Base-by-base conservation (phyloP, 768 basidiomycete species). In the Auricularia cornea region DNA sequence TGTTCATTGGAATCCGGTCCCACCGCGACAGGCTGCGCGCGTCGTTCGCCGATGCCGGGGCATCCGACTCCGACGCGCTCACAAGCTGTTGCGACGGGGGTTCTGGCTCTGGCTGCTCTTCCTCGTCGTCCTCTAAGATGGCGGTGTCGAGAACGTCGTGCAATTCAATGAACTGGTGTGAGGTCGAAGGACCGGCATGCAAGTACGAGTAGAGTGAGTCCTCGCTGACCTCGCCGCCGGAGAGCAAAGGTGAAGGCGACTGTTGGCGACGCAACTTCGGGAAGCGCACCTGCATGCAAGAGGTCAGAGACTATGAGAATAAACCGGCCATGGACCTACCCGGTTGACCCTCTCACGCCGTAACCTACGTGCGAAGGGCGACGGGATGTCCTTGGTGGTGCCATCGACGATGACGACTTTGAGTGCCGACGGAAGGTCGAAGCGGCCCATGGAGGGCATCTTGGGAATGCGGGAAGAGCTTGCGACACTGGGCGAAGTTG, bases 61-160 rank as follows among this genome's bases (percentile, higher is more conserved):
- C 30, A 3, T 57, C 54, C 12, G 28, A 29, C 26, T 57, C 54
- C 14, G 54, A 57, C 26, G 54, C 54, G 30, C 28, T 29, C 23
- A 29, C 14, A 26, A 57, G 54, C 23, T 32, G 11, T 20, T 59
- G 59, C 59, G 72, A 71, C 20, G 76, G 79, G 66, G 59, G 86
- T 86, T 0, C 81, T 79, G 67, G 26, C 54, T 41, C 57, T 3
- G 20, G 32, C 11, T 32, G 30, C 38, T 63, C 59, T 23, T 63
- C 62, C 38, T 59, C 48, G 56, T 59, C 54, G 11, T 59, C 62
- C 23, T 85, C 85, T 23, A 91, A 76, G 73, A 88, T 84, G 0
- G 90, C 86, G 1, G 85, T 79, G 63, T 92, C 88, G 38, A 92
- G 78, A 20, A 92, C 89, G 67, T 92, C 90, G 68, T 89, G 84